These are phyloP conservation scores for Claviceps spartinae DNA, from an alignment of 2,329 filamentous ascomycete genomes.

Conservation along the genomic window DNA sequence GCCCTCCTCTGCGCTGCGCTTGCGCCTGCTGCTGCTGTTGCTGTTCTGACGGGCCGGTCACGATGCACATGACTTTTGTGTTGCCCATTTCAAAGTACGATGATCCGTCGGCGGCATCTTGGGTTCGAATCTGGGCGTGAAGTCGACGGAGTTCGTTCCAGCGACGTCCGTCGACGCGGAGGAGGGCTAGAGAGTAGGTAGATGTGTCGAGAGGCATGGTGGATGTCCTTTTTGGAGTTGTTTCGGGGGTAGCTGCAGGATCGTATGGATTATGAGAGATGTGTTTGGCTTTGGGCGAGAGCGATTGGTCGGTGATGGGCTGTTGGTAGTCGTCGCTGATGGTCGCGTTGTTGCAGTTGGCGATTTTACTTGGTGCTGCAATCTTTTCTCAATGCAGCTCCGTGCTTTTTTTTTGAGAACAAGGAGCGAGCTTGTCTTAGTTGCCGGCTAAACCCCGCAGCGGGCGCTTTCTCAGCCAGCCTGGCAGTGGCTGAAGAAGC, in stretches of 20 bases:
- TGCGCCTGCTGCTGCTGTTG: slow-evolving; percentile 49
- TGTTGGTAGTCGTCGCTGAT: too few species aligned
- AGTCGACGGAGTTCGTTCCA: slow-evolving; percentile 95
- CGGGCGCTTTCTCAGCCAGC: too few species aligned
- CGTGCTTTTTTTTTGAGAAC: too few species aligned
- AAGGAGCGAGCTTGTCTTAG: too few species aligned
- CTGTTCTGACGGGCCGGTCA: slow-evolving; percentile 69
- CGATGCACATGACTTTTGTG: slow-evolving; percentile 89
- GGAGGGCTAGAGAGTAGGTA: slow-evolving; percentile 74
- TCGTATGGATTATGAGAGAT: background rate
- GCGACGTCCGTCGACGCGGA: slow-evolving; percentile 70
- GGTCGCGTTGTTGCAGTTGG: too few species aligned
- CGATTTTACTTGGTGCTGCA: too few species aligned
- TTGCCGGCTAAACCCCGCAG: too few species aligned
- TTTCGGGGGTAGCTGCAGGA: background rate
- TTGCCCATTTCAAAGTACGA: slow-evolving; percentile 95
- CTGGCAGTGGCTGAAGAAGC: too few species aligned
- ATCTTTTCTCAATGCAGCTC: too few species aligned
- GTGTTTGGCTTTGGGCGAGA: background rate
- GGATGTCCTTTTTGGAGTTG: background rate
- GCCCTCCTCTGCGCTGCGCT: slow-evolving; percentile 24
- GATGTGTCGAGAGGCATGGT: slow-evolving; percentile 89
- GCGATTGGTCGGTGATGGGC: too few species aligned
- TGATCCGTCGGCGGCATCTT: slow-evolving; percentile 83
- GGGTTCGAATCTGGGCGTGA: slow-evolving; percentile 80